Conservation (phyloP, 202 grass and related monocot species). For the Panicum hallii region DNA sequence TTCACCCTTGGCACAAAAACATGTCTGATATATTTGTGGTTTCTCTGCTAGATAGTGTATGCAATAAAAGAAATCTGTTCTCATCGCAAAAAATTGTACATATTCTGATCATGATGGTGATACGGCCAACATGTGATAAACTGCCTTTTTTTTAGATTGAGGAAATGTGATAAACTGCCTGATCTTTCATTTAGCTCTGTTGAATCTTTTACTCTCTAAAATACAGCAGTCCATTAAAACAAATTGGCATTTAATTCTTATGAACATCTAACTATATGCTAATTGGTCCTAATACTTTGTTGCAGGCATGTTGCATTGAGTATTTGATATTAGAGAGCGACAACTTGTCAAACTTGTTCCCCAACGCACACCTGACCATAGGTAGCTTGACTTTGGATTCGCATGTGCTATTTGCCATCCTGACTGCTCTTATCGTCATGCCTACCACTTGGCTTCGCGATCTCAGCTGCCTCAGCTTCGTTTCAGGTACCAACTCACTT, state of each 20-base stretch:
- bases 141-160: neutral
- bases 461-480: conserved; percentile 78
- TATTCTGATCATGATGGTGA: neutral
- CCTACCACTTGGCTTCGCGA: conserved; percentile 94
- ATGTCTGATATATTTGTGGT: neutral
- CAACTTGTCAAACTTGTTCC: conserved; percentile 85
- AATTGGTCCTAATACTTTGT: conserved; percentile 11
- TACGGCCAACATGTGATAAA: neutral
- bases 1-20: neutral
- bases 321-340: conserved; percentile 94
- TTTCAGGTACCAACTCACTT: conserved; percentile 65
- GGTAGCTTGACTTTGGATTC: conserved; percentile 61
- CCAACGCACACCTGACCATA: conserved; percentile 69
- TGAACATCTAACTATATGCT: conserved; percentile 6
- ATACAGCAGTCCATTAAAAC: neutral
- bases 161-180: neutral
- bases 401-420: conserved; percentile 72
- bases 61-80: neutral
- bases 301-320: conserved; percentile 94
- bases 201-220: conserved; percentile 8
- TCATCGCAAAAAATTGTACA: neutral
- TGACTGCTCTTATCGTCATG: conserved; percentile 78
- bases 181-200: neutral
- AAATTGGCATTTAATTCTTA: neutral
- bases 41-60: neutral